These are phyloP conservation scores for Anthoceros angustus DNA, from an alignment of 225 moss, liverwort and hornwort genomes.

Conservation along the genomic window DNA sequence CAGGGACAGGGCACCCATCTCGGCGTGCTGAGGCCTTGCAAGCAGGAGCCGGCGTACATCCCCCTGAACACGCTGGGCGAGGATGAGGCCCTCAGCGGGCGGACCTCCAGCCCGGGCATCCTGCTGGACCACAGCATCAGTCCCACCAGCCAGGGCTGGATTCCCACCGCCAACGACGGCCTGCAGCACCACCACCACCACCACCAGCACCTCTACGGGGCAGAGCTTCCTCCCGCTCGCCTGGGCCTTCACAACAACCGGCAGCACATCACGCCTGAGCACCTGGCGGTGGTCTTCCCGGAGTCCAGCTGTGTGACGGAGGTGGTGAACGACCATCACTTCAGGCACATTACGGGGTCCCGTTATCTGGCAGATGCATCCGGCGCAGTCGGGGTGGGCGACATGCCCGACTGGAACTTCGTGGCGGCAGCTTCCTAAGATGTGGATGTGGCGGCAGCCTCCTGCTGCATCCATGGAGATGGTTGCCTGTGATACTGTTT, in stretches of 20 bases:
- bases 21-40: background rate
- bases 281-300: background rate
- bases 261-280: background rate
- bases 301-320: constrained; percentile 2
- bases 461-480: background rate
- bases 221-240: background rate
- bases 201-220: too few species aligned
- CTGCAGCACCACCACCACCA: background rate
- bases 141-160: background rate
- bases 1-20: background rate
- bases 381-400: background rate
- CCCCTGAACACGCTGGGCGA: background rate
- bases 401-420: too few species aligned
- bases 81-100: constrained; percentile 3
- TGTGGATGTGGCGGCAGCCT: background rate
- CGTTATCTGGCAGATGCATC: background rate
- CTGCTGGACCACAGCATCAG: background rate
- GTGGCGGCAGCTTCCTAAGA: background rate
- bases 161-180: background rate
- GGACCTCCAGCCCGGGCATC: background rate
- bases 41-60: background rate
- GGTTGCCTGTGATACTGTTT: background rate
- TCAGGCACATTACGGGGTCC: background rate
- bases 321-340: background rate
- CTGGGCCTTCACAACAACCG: background rate